Evolutionary conservation across 768 basidiomycete genomes (phyloP).

Genomic region (Hypholoma sublateritium): DNA sequence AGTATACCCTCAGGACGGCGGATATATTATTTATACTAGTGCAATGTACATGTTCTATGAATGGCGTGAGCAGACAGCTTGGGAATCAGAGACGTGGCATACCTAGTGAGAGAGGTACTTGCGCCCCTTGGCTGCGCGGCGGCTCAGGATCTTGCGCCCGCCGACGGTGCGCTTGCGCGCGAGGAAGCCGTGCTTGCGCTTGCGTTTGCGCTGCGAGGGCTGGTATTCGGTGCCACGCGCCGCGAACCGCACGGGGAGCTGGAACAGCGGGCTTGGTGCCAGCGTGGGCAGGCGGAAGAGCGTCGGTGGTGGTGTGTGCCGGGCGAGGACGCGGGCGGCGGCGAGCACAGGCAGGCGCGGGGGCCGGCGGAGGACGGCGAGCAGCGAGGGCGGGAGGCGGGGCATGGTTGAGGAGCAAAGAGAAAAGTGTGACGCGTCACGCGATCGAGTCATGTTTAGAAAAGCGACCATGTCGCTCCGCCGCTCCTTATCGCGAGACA

Average conservation of each 20-base stretch:
- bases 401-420: conserved; percentile 33
- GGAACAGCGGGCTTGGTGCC: conserved; percentile 33
- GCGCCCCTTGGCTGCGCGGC: conserved; percentile 75
- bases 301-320: conserved; percentile 28
- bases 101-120: conserved; percentile 75
- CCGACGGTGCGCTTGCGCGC: conserved; percentile 65
- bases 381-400: conserved; percentile 39
- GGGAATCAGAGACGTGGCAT: neutral
- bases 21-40: conserved; percentile 17
- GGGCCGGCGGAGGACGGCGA: conserved; percentile 34
- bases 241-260: conserved; percentile 58
- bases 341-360: conserved; percentile 15
- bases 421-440: conserved; percentile 19
- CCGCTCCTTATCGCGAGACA: conserved; percentile 28
- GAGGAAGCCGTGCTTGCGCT: conserved; percentile 91
- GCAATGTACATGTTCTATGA: conserved; percentile 1
- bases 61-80: neutral
- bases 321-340: conserved; percentile 18
- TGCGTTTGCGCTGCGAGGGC: conserved; percentile 91
- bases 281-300: conserved; percentile 11
- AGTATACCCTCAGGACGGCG: conserved; percentile 19
- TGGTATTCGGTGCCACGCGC: conserved; percentile 91
- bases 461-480: conserved; percentile 12
- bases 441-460: conserved; percentile 18
- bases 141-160: conserved; percentile 71